These are phyloP conservation scores for Lactifluus hygrophoroides DNA, from an alignment of 768 basidiomycete genomes.

Conservation along the genomic window DNA sequence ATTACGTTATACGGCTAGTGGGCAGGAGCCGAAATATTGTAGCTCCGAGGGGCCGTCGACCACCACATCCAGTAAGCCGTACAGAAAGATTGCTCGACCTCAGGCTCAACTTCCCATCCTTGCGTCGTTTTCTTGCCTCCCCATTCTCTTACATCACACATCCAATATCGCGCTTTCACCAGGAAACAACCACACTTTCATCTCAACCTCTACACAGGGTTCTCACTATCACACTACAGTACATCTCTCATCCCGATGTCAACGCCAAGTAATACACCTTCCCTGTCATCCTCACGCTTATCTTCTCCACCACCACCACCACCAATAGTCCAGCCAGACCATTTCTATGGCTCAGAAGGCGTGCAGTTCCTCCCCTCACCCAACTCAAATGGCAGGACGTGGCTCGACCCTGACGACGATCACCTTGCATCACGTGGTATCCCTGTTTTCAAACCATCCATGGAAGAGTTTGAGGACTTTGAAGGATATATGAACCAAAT, in stretches of 20 bases:
- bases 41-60: constrained; percentile 16
- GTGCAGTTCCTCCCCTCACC: constrained; percentile 47
- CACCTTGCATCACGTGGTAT: constrained; percentile 80
- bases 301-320: constrained; percentile 32
- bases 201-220: neutral
- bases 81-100: constrained; percentile 8
- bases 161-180: neutral
- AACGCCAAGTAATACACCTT: constrained; percentile 24
- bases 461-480: constrained; percentile 88
- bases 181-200: neutral
- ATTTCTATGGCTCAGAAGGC: constrained; percentile 62
- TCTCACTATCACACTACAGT: neutral
- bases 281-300: constrained; percentile 39
- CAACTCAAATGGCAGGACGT: constrained; percentile 50
- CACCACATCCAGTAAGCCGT: neutral
- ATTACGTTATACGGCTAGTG: constrained; percentile 5
- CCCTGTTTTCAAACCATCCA: constrained; percentile 91
- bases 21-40: constrained; percentile 15
- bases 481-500: constrained; percentile 82
- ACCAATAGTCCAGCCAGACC: constrained; percentile 64
- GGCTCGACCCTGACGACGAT: constrained; percentile 75
- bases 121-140: neutral
- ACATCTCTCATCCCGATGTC: constrained; percentile 9
- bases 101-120: neutral
- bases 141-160: neutral